phyloP scores from a whole-genome alignment of 164 flowering plant genomes.

The Saururus chinensis region DNA sequence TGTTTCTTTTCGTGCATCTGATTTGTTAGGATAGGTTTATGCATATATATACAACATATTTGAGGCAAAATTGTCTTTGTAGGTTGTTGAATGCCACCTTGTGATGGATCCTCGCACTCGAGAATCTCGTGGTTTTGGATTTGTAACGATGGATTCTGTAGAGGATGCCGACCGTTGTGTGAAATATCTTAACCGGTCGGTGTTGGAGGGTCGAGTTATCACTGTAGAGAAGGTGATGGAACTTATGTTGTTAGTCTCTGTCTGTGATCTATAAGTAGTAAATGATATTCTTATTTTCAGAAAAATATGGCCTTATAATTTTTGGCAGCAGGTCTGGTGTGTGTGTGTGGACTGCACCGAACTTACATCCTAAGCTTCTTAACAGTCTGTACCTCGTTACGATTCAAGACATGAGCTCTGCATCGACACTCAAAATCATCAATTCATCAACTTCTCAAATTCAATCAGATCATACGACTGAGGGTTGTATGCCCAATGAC shows the following conservation, averaged over 20 bases:
- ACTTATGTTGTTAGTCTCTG: background rate
- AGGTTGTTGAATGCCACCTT: slow-evolving; percentile 55
- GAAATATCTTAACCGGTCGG: slow-evolving; percentile 51
- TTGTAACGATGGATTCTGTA: slow-evolving; percentile 52
- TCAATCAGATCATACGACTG: slow-evolving; percentile 23
- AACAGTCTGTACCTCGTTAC: slow-evolving; percentile 29
- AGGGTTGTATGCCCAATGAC: slow-evolving; percentile 32
- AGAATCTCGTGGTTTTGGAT: slow-evolving; percentile 70
- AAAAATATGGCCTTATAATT: slow-evolving; percentile 39
- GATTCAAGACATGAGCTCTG: slow-evolving; percentile 43
- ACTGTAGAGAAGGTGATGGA: slow-evolving; percentile 50
- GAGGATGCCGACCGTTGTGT: slow-evolving; percentile 57
- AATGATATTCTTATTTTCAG: slow-evolving; percentile 19
- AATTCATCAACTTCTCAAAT: slow-evolving; percentile 10
- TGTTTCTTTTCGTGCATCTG: background rate
- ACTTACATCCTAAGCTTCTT: slow-evolving; percentile 45
- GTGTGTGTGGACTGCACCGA: slow-evolving; percentile 46
- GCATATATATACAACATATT: background rate
- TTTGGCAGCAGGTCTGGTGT: slow-evolving; percentile 69
- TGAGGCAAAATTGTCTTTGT: slow-evolving; percentile 1
- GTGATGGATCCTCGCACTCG: slow-evolving; percentile 55
- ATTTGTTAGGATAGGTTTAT: background rate
- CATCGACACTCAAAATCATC: slow-evolving; percentile 46
- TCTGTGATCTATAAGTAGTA: background rate
- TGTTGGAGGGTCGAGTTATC: slow-evolving; percentile 58